Evolutionary conservation across 768 basidiomycete genomes (phyloP).

Genomic region (Trametes villosa): DNA sequence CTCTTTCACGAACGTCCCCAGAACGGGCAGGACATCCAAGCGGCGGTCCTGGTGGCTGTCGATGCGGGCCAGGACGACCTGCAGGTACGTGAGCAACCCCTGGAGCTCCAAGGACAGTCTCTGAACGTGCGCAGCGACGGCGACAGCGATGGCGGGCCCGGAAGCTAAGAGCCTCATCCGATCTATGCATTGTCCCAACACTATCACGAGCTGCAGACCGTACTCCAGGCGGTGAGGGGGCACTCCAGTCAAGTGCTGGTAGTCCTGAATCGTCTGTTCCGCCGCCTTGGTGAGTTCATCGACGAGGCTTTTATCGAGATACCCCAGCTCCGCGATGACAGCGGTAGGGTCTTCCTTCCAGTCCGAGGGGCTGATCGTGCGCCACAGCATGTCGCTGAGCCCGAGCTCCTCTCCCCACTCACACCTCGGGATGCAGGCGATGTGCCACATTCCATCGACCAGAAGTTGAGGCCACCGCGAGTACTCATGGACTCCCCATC

Average conservation of each 20-base stretch:
- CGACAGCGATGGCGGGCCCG: background rate
- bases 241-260: background rate
- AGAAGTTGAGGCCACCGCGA: background rate
- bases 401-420: background rate
- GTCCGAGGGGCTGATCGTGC: too few relatives aligned
- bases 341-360: background rate
- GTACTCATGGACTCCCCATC: constrained; percentile 3
- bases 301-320: background rate
- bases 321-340: background rate
- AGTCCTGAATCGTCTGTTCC: background rate
- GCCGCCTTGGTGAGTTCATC: background rate
- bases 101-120: constrained; percentile 3
- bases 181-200: background rate
- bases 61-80: background rate
- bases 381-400: background rate
- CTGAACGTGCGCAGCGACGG: constrained; percentile 10
- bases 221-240: background rate
- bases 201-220: background rate
- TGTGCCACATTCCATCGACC: background rate
- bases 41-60: background rate
- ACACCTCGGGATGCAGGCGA: constrained; percentile 3
- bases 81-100: background rate
- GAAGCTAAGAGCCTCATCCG: background rate
- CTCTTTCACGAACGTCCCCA: background rate
- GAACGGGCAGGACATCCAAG: background rate